Evolutionary conservation across 73 alveolate species (phyloP).

Genomic region (Loxodes magnus): DNA sequence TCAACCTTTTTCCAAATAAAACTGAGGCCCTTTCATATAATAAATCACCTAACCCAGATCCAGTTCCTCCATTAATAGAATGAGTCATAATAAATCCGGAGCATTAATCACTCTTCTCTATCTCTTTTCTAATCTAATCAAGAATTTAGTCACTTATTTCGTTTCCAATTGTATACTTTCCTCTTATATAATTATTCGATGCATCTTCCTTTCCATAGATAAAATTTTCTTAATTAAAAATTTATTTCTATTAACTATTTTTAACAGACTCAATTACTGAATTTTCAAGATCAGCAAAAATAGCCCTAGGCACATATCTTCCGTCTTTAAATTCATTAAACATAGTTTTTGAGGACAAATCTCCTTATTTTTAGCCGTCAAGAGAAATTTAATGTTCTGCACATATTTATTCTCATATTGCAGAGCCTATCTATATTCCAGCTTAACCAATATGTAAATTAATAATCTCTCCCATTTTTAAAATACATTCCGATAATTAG

Average conservation of each 20-base stretch:
- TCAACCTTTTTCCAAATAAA: constrained; percentile 81
- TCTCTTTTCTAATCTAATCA: constrained; percentile 87
- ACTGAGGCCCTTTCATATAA: constrained; percentile 58
- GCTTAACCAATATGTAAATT: no score
- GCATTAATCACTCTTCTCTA: constrained; percentile 65
- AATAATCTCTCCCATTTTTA: no score
- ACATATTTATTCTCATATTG: no score
- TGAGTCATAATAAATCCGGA: constrained; percentile 67
- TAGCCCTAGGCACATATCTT: no score
- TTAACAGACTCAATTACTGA: no score
- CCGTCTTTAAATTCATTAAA: no score
- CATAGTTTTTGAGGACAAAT: no score
- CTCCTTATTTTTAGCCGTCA: no score
- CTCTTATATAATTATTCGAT: constrained; percentile 84
- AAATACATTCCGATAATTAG: no score
- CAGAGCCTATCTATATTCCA: no score
- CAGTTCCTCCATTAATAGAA: constrained; percentile 81
- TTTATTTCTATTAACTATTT: constrained; percentile 1
- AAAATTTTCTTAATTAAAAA: constrained; percentile 45
- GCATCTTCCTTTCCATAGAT: constrained; percentile 88
- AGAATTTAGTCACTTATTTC: constrained; percentile 77
- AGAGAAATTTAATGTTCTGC: no score
- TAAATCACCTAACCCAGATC: constrained; percentile 73
- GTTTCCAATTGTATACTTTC: constrained; percentile 83
- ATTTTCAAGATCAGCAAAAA: no score